phyloP scores from a whole-genome alignment of 163 green algal genomes.

The Scenedesmus sp. region DNA sequence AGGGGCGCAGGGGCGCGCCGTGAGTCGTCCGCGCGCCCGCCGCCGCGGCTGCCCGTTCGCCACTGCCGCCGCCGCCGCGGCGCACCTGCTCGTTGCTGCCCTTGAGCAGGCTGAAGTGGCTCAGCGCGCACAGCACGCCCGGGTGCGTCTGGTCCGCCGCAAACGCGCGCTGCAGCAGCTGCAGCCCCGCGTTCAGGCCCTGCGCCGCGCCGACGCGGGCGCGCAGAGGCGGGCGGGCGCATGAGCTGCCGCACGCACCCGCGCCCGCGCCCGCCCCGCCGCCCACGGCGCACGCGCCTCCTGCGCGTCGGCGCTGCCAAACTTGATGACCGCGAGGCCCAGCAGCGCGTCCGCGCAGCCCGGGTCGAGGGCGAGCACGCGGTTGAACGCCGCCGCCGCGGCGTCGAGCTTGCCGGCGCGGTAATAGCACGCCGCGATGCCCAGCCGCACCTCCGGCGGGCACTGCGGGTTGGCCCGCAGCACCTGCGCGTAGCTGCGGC shows the following conservation, averaged over 20 bases:
- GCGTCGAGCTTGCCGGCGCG: conserved; percentile 69
- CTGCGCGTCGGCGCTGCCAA: conserved; percentile 26
- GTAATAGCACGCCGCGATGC: conserved; percentile 84
- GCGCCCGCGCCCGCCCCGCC: too few species aligned
- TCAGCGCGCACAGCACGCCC: conserved; percentile 76
- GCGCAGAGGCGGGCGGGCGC: too few species aligned
- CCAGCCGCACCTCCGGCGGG: conserved; percentile 85
- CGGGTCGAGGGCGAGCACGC: conserved; percentile 81
- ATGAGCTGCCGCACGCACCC: too few species aligned
- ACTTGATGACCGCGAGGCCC: conserved; percentile 66
- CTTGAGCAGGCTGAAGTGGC: conserved; percentile 81
- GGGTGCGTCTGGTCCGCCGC: conserved; percentile 73
- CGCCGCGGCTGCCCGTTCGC: conserved; percentile 30
- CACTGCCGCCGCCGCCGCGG: too few species aligned
- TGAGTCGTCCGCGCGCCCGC: background rate
- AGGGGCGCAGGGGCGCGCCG: background rate
- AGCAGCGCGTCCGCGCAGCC: conserved; percentile 76
- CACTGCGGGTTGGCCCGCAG: conserved; percentile 71
- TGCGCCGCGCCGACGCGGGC: too few species aligned
- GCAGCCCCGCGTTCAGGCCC: conserved; percentile 70
- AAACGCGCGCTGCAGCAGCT: conserved; percentile 79
- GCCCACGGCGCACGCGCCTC: conserved; percentile 7
- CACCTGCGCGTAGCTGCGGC: conserved; percentile 72
- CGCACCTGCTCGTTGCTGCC: conserved; percentile 63
- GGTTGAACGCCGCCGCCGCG: conserved; percentile 73